Evolutionary conservation across 139 green algal genomes (phyloP), one percentile per base, ranked within the genome.

Genomic region (Haematococcus sp.): DNA sequence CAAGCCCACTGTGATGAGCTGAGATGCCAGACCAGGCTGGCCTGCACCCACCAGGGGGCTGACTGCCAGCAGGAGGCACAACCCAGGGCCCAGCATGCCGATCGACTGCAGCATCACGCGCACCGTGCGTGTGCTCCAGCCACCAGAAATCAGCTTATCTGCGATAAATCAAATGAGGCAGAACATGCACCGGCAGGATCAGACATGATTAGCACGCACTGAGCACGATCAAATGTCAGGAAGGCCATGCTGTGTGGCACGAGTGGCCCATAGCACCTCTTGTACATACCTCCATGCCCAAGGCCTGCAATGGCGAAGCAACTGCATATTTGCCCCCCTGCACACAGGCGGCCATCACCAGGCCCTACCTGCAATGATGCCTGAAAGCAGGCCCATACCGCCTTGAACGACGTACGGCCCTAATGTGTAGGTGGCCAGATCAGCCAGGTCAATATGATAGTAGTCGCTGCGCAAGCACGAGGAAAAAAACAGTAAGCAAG

Each of bases 51-150:
- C 83, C 11, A 83, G 16, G 0, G 90, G 88, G 0, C 83, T 89
- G 3, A 88, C 84, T 0, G 88, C 89, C 1, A 80, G 58, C 43
- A 91, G 71, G 55, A 95, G 83, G 67, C 88, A 93, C 7, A 70
- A 76, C 9, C 88, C 89, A 19, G 89, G 89, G 27, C 89, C 90
- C 46, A 95, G 54, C 90, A 95, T 95, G 66, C 90, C 90, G 2
- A 83, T 60, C 43, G 75, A 58, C 70, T 90, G 85, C 72, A 90
- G 73, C 27, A 69, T 1, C 13, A 77, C 69, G 27, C 85, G 82
- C 30, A 88, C 82, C 2, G 40, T 67, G 0, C 85, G 71, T 32
- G 88, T 77, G 23, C 68, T 67, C 76, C 77, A 86, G 34, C 85
- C 85, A 1, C 30, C 35, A 9, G 71, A 52, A 1, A 84, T 74